Percentiles rank a stretch among this genome's conserved stretches.
Evolutionary conservation across 768 basidiomycete species (phyloP).

Genomic region (Leccinum sublutescens): DNA sequence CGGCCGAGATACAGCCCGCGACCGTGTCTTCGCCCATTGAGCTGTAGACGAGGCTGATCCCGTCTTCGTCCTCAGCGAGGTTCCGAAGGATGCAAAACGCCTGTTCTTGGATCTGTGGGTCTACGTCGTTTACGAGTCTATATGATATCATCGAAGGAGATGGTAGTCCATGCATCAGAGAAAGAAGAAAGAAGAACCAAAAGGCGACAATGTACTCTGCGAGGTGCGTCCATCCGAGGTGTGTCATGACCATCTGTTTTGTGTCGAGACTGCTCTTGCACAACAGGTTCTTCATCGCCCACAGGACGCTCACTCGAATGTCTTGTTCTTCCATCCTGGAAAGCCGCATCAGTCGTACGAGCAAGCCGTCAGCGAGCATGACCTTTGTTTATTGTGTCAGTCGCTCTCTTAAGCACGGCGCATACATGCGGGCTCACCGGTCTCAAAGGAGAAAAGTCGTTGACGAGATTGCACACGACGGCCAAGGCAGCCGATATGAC

Average conservation of each 20-base stretch:
- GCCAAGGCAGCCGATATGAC: slow-evolving; percentile 71
- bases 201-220: slow-evolving; percentile 43
- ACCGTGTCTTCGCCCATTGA: slow-evolving; percentile 49
- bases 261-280: slow-evolving; percentile 57
- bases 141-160: not conserved
- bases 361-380: slow-evolving; percentile 65
- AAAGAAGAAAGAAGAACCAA: not conserved
- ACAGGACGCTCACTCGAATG: slow-evolving; percentile 69
- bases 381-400: slow-evolving; percentile 38
- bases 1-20: slow-evolving; percentile 44
- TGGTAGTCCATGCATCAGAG: not conserved
- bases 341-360: slow-evolving; percentile 62
- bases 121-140: slow-evolving; percentile 56
- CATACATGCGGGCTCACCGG: slow-evolving; percentile 40
- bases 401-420: slow-evolving; percentile 2
- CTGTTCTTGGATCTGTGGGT: slow-evolving; percentile 65
- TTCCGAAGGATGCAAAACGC: slow-evolving; percentile 66
- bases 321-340: slow-evolving; percentile 51
- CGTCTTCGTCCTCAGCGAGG: slow-evolving; percentile 61
- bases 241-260: slow-evolving; percentile 66
- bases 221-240: slow-evolving; percentile 64
- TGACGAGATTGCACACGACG: slow-evolving; percentile 82
- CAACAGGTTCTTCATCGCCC: slow-evolving; percentile 85
- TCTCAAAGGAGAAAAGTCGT: slow-evolving; percentile 80
- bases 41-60: slow-evolving; percentile 58